Percentiles rank a stretch among this genome's conserved stretches.
Evolutionary conservation across 1,284 basidiomycete species (phyloP).

Genomic region (Austroboletus novae-zelandiae): DNA sequence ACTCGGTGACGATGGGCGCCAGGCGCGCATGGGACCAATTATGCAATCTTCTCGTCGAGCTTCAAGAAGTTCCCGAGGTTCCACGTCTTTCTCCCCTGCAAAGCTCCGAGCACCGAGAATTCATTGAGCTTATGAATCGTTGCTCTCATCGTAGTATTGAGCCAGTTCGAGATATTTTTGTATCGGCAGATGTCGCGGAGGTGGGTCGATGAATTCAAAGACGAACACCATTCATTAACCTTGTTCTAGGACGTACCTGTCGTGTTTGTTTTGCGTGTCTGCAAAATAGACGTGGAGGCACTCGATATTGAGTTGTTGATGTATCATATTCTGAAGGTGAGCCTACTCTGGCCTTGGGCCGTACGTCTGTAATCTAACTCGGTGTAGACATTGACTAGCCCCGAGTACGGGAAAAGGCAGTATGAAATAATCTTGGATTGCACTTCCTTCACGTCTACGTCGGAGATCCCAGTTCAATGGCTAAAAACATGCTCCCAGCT

Average conservation of each 20-base stretch:
- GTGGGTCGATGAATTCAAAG: constrained; percentile 37
- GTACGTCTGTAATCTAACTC: neutral
- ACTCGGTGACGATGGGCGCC: constrained; percentile 56
- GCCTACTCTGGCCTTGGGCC: constrained; percentile 8
- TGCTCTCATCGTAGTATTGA: constrained; percentile 63
- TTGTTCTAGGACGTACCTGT: constrained; percentile 47
- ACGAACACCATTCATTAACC: constrained; percentile 4
- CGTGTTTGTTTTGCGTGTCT: constrained; percentile 61
- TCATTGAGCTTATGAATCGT: constrained; percentile 67
- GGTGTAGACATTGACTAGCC: constrained; percentile 40
- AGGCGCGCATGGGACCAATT: constrained; percentile 77
- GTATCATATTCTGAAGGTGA: constrained; percentile 78
- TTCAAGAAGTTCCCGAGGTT: constrained; percentile 68
- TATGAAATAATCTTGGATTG: constrained; percentile 84
- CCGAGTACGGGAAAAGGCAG: constrained; percentile 44
- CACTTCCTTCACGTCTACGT: constrained; percentile 74
- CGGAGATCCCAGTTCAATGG: constrained; percentile 82
- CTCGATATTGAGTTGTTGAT: constrained; percentile 85
- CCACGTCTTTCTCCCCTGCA: constrained; percentile 52
- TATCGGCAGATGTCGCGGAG: constrained; percentile 52
- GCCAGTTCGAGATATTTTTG: constrained; percentile 66
- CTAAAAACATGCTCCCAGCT: constrained; percentile 78
- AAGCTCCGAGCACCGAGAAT: constrained; percentile 58
- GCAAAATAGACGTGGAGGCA: constrained; percentile 76
- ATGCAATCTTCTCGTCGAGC: constrained; percentile 73